These are phyloP conservation scores for Suillus lakei DNA, from an alignment of 768 basidiomycete species.

Conservation along the genomic window DNA sequence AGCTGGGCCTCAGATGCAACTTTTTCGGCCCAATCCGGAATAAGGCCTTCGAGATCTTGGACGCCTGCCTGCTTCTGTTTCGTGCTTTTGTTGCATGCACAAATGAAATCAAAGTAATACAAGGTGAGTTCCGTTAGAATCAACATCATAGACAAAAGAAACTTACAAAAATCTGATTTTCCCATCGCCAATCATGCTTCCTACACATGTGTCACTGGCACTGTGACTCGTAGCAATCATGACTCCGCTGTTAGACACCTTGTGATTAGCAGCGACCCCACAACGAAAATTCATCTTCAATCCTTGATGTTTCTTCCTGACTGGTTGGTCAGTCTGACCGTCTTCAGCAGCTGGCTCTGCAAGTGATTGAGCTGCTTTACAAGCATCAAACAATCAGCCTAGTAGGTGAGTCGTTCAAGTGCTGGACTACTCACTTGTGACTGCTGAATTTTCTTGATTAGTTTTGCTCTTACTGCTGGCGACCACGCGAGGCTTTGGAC, in stretches of 20 bases:
- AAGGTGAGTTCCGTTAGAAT: background rate
- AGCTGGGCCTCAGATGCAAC: background rate
- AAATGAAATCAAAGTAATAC: background rate
- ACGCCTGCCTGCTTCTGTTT: background rate
- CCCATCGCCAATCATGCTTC: background rate
- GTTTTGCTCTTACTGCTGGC: slow-evolving; percentile 4
- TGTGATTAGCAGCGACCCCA: background rate
- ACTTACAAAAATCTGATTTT: background rate
- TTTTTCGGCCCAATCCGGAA: background rate
- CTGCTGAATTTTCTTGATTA: too few relatives aligned
- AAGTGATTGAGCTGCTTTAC: too few relatives aligned
- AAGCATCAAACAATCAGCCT: too few relatives aligned
- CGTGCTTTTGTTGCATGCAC: background rate
- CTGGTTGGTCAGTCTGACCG: background rate
- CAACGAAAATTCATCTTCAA: background rate
- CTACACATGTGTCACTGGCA: background rate
- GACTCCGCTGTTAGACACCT: background rate
- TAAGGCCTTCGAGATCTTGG: background rate
- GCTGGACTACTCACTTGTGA: too few relatives aligned
- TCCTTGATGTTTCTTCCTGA: background rate
- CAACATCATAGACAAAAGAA: background rate
- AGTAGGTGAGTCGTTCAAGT: too few relatives aligned
- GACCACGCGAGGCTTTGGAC: too few relatives aligned
- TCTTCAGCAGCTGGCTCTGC: background rate
- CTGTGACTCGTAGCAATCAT: background rate